Base-by-base conservation (phyloP, 192 early-diverging fungal genomes). In the Linnemannia zychae region DNA sequence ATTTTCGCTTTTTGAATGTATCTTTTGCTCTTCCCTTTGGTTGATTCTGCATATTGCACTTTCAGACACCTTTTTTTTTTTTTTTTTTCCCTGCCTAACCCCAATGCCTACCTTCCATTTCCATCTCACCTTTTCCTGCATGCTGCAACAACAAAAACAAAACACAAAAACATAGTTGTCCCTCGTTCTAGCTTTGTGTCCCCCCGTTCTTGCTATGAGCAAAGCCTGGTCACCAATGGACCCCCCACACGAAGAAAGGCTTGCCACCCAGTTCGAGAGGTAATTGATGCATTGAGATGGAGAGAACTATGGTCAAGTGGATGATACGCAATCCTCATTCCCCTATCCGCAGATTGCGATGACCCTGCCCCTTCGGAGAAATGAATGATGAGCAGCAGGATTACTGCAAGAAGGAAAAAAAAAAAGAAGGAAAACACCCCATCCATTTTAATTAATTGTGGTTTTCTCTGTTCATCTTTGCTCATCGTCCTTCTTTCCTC, bases 241-340 rank as follows among this genome's bases (percentile, higher is more conserved):
- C 38, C 67, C 79, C 16, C 70, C 79, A 7, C 73, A 74, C 28
- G 79, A 81, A 68, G 79, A 75, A 70, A 69, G 63, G 60, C 73
- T 75, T 70, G 38, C 67, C 67, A 75, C 73, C 50, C 79, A 75
- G 67, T 44, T 81, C 68, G 69, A 63, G 73, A 81, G 79, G 79
- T 81, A 81, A 24, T 63, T 63, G 57, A 31, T 12, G 24, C 22
- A 24, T 3, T 63, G 57, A 24, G 57, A 31, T 63, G 57, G 28
- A 63, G 31, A 31, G 28, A n/a, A n/a, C 12, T 12, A 63, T 28
- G 28, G 24, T 28, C 24, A 63, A 63, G 57, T 63, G 40, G 15
- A n/a, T n/a, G 57, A 31, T 15, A 63, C 31, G 57, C 57, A 63
- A 15, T n/a, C 57, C 15, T 28, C 24, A 6, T 63, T 28, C 31